phyloP scores from a whole-genome alignment of 2,329 filamentous ascomycete genomes.

The Aspergillus ustus region DNA sequence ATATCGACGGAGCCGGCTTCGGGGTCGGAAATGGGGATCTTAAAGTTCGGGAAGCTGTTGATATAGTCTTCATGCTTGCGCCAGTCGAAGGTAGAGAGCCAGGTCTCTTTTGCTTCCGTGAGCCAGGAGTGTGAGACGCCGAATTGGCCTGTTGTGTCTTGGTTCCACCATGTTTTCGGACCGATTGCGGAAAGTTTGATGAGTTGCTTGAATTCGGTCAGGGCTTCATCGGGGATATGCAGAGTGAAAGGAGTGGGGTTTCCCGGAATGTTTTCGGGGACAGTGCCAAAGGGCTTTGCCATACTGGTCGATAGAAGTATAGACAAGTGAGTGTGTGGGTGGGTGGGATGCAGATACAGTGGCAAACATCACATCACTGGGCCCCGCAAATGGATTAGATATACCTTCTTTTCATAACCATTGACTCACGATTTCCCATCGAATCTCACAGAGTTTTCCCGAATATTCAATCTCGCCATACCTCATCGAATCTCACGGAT shows the following conservation, averaged over 20 bases:
- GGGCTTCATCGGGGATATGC: constrained; percentile 47
- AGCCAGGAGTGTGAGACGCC: constrained; percentile 57
- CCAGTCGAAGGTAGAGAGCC: constrained; percentile 56
- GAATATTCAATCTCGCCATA: no score
- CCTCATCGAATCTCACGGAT: no score
- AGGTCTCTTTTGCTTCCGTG: constrained; percentile 44
- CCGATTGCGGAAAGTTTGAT: constrained; percentile 55
- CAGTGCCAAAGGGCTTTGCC: not conserved
- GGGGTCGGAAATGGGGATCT: constrained; percentile 44
- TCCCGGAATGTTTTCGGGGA: not conserved
- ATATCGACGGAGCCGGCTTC: constrained; percentile 34
- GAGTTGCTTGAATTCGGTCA: constrained; percentile 53
- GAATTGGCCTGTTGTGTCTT: constrained; percentile 43
- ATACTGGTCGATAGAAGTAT: not conserved
- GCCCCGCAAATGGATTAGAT: no score
- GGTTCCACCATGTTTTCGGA: constrained; percentile 56
- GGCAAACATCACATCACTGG: no score
- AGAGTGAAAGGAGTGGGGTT: constrained; percentile 45
- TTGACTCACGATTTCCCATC: no score
- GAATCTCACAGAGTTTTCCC: no score
- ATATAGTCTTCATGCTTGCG: constrained; percentile 47
- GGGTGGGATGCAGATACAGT: no score
- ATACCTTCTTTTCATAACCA: no score
- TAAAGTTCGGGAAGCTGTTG: constrained; percentile 59
- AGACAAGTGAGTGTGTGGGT: no score